These are phyloP conservation scores for Heritiera fomes DNA, from an alignment of 345 rosid genomes.

Conservation along the genomic window DNA sequence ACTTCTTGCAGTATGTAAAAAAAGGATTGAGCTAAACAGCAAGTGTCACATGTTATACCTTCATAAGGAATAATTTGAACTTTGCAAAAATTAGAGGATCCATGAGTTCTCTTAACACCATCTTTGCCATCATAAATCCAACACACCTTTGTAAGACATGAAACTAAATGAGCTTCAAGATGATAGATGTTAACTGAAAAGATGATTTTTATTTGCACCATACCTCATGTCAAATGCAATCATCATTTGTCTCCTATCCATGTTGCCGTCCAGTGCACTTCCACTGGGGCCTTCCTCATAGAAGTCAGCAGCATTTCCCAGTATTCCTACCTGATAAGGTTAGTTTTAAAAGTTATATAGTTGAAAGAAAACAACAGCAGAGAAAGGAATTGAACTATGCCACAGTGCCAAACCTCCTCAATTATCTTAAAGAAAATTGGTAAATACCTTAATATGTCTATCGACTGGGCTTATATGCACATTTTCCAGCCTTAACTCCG, in stretches of 20 bases:
- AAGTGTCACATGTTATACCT: slow-evolving; percentile 43
- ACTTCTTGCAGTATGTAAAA: neutral
- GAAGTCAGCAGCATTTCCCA: slow-evolving; percentile 96
- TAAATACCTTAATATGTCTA: slow-evolving; percentile 83
- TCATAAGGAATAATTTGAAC: slow-evolving; percentile 74
- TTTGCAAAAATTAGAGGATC: slow-evolving; percentile 73
- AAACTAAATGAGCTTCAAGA: slow-evolving; percentile 28
- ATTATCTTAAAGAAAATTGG: slow-evolving; percentile 1
- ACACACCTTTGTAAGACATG: slow-evolving; percentile 57
- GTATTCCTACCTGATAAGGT: slow-evolving; percentile 68
- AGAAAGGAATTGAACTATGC: slow-evolving; percentile 1
- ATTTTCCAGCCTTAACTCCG: slow-evolving; percentile 93
- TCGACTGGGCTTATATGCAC: slow-evolving; percentile 95
- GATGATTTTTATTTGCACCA: slow-evolving; percentile 18
- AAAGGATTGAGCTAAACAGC: neutral
- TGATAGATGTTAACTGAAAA: slow-evolving; percentile 15
- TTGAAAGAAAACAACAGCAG: neutral
- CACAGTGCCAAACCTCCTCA: neutral
- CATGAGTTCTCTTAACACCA: slow-evolving; percentile 92
- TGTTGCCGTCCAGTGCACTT: slow-evolving; percentile 45
- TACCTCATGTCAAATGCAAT: slow-evolving; percentile 98
- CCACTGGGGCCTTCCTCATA: slow-evolving; percentile 53
- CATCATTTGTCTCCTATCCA: slow-evolving; percentile 88
- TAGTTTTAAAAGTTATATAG: slow-evolving; percentile 13
- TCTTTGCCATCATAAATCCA: slow-evolving; percentile 98